Conservation (phyloP, 106 monocot species). For the Cymbidium sinense region DNA sequence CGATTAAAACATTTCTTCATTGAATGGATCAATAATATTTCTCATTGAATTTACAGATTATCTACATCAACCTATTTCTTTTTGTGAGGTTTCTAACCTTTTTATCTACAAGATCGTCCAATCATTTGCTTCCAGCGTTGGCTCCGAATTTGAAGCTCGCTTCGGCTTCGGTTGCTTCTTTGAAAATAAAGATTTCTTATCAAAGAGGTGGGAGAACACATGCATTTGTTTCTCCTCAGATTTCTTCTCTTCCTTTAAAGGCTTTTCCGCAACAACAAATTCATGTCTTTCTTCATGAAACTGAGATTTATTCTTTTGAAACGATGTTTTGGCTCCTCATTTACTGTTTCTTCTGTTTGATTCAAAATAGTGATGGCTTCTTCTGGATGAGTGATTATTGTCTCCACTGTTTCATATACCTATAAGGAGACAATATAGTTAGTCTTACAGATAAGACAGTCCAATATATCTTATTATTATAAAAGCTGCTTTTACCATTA, state of each 20-base stretch:
- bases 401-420: slow-evolving; percentile 87
- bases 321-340: slow-evolving; percentile 32
- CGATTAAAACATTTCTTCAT: background rate
- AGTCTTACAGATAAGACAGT: background rate
- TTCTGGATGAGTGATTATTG: slow-evolving; percentile 49
- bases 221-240: slow-evolving; percentile 32
- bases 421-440: background rate
- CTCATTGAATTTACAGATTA: background rate
- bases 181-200: slow-evolving; percentile 56
- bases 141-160: slow-evolving; percentile 5
- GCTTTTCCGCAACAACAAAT: slow-evolving; percentile 14
- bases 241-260: slow-evolving; percentile 48
- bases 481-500: too few species aligned
- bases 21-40: slow-evolving; percentile 1
- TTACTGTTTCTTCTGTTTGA: slow-evolving; percentile 26
- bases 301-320: slow-evolving; percentile 57
- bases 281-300: slow-evolving; percentile 50
- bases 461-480: too few species aligned
- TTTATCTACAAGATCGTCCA: slow-evolving; percentile 32
- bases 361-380: slow-evolving; percentile 41
- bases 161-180: slow-evolving; percentile 38
- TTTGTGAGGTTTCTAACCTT: background rate
- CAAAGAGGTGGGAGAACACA: slow-evolving; percentile 54
- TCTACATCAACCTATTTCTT: background rate
- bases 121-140: slow-evolving; percentile 29